Evolutionary conservation across 192 early-diverging fungal genomes (phyloP).

Genomic region (Phycomyces blakesleeanus): DNA sequence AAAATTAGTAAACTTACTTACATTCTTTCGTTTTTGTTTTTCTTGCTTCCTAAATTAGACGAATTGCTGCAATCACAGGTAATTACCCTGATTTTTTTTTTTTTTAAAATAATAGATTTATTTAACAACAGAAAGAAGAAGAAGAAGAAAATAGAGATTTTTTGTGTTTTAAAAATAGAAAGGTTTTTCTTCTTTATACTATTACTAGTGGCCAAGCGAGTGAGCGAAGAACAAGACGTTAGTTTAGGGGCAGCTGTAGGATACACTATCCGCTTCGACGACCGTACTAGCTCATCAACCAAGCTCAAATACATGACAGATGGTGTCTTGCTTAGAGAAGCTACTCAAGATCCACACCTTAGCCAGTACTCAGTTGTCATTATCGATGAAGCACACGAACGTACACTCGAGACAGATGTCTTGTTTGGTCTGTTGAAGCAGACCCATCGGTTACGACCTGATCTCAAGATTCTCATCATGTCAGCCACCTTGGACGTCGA

Average conservation of each 20-base stretch:
- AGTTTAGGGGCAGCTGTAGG: slow-evolving; percentile 81
- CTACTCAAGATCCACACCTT: slow-evolving; percentile 74
- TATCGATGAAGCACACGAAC: slow-evolving; percentile 97
- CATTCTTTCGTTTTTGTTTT: no score
- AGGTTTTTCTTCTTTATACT: no score
- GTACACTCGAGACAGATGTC: slow-evolving; percentile 90
- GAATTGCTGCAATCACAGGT: slow-evolving; percentile 78
- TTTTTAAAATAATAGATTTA: no score
- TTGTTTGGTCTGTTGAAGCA: slow-evolving; percentile 86
- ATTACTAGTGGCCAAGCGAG: slow-evolving; percentile 81
- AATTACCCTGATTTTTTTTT: background rate
- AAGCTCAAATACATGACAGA: slow-evolving; percentile 97
- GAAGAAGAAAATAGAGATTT: no score
- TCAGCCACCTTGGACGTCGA: slow-evolving; percentile 76
- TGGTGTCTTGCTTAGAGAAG: slow-evolving; percentile 91
- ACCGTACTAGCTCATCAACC: slow-evolving; percentile 80
- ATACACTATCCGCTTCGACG: slow-evolving; percentile 95
- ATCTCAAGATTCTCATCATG: slow-evolving; percentile 85
- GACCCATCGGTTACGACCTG: slow-evolving; percentile 64
- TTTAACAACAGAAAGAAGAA: background rate
- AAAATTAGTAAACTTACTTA: background rate
- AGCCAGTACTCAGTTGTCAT: slow-evolving; percentile 88
- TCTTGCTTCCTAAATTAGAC: slow-evolving; percentile 33
- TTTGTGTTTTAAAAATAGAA: slow-evolving; percentile 2
- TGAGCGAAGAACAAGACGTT: slow-evolving; percentile 86